A percentile compares a stretch with the other conserved stretches of the same genome.
phyloP scores from a whole-genome alignment of 2,329 filamentous ascomycete species.

The Phaeoacremonium minimum region DNA sequence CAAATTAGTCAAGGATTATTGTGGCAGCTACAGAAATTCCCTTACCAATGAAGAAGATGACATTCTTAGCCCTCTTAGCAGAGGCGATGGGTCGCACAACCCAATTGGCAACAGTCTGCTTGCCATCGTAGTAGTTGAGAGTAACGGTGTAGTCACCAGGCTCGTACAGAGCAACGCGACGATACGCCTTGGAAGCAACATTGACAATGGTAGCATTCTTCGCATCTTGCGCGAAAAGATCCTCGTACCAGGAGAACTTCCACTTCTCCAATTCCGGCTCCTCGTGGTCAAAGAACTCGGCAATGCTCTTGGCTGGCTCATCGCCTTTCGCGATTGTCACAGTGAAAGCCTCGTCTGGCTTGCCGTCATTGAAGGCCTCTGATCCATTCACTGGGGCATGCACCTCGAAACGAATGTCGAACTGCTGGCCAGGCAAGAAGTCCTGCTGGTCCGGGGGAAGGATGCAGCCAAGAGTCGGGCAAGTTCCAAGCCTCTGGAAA shows the following conservation, averaged over 20 bases:
- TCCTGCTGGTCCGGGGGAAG: conserved; percentile 65
- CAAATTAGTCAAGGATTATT: conserved; percentile 1
- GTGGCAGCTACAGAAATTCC: too few relatives aligned
- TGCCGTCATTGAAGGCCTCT: conserved; percentile 65
- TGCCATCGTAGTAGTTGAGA: conserved; percentile 69
- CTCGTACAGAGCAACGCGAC: conserved; percentile 70
- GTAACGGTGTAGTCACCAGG: conserved; percentile 76
- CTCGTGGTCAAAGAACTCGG: conserved; percentile 63
- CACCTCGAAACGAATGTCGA: conserved; percentile 79
- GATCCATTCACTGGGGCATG: conserved; percentile 79
- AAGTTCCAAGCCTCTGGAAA: conserved; percentile 55
- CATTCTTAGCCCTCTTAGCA: conserved; percentile 75
- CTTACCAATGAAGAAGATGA: conserved; percentile 78
- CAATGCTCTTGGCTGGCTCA: conserved; percentile 43
- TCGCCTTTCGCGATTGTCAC: conserved; percentile 66
- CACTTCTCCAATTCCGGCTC: conserved; percentile 75
- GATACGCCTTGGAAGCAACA: conserved; percentile 75
- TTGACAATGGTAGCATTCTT: conserved; percentile 69
- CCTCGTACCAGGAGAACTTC: conserved; percentile 82
- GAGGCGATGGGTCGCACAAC: conserved; percentile 66
- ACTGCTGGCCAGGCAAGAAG: conserved; percentile 78
- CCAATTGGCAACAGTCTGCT: conserved; percentile 72
- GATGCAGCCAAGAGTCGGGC: conserved; percentile 54
- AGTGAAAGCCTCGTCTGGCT: conserved; percentile 70
- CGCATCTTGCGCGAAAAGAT: conserved; percentile 73